Evolutionary conservation across 805 yeast species (phyloP).

Genomic region (Lipomyces oligophaga): DNA sequence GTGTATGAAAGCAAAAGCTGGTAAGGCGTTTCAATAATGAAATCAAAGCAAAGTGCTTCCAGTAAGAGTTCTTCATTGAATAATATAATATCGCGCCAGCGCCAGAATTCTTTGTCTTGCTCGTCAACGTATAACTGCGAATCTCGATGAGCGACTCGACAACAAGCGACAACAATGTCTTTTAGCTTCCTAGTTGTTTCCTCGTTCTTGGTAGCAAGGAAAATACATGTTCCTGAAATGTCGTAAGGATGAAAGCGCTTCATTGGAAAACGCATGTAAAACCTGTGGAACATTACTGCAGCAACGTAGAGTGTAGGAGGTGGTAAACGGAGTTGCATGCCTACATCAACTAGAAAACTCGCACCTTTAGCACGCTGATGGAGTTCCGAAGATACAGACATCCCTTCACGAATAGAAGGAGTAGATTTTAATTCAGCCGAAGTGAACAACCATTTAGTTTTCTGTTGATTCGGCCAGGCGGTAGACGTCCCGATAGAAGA

Average conservation of each 20-base stretch:
- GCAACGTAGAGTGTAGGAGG: conserved; percentile 49
- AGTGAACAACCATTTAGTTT: conserved; percentile 27
- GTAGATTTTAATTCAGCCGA: conserved; percentile 32
- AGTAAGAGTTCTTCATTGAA: conserved; percentile 46
- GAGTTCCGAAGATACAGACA: conserved; percentile 42
- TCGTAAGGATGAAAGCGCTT: conserved; percentile 48
- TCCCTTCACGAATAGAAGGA: conserved; percentile 39
- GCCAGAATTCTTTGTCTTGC: conserved; percentile 48
- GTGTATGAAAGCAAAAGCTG: conserved; percentile 22
- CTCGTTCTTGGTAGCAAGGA: conserved; percentile 53
- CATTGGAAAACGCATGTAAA: conserved; percentile 48
- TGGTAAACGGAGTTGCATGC: conserved; percentile 46
- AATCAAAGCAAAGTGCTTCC: conserved; percentile 49
- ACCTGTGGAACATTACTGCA: conserved; percentile 48
- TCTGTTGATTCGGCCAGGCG: conserved; percentile 8
- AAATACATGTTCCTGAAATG: conserved; percentile 49
- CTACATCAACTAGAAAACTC: conserved; percentile 45
- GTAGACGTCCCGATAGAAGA: not conserved
- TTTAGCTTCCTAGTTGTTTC: conserved; percentile 48
- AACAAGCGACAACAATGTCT: conserved; percentile 50
- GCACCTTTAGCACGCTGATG: conserved; percentile 48
- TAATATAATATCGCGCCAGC: conserved; percentile 49
- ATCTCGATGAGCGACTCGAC: conserved; percentile 46
- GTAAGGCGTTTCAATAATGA: conserved; percentile 34
- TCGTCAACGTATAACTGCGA: conserved; percentile 42